These are phyloP conservation scores for Scleromitrula shiraiana DNA, from an alignment of 2,329 filamentous ascomycete genomes.

Conservation along the genomic window DNA sequence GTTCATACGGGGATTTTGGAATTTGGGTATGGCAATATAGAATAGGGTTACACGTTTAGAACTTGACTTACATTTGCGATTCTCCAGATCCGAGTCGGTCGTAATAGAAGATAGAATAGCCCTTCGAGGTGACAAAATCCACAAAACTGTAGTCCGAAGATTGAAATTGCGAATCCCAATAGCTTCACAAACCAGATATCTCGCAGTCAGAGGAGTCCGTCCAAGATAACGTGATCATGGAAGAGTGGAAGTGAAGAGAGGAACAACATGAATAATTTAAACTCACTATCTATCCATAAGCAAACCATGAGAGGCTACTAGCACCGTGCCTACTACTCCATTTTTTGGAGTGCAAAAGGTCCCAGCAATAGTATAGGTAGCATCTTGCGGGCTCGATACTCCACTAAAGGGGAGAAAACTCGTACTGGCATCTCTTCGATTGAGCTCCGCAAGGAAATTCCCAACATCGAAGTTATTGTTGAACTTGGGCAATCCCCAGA, in stretches of 20 bases:
- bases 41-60: not conserved
- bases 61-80: slow-evolving; percentile 22
- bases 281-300: slow-evolving; percentile 26
- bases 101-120: slow-evolving; percentile 32
- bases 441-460: not conserved
- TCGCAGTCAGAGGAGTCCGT: not conserved
- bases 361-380: not conserved
- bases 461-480: slow-evolving; percentile 6
- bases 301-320: slow-evolving; percentile 30
- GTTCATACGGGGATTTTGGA: too few relatives aligned
- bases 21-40: too few relatives aligned
- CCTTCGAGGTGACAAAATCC: slow-evolving; percentile 26
- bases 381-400: not conserved
- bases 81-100: slow-evolving; percentile 30
- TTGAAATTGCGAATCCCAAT: slow-evolving; percentile 29
- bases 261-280: not conserved
- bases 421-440: not conserved
- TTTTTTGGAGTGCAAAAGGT: slow-evolving; percentile 10
- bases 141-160: slow-evolving; percentile 31
- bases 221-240: not conserved
- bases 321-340: slow-evolving; percentile 17
- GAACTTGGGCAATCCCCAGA: slow-evolving; percentile 2
- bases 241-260: not conserved
- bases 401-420: not conserved
- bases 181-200: slow-evolving; percentile 15